Conservation (phyloP, 75 land plant genomes). For the Cupressus sempervirens region DNA sequence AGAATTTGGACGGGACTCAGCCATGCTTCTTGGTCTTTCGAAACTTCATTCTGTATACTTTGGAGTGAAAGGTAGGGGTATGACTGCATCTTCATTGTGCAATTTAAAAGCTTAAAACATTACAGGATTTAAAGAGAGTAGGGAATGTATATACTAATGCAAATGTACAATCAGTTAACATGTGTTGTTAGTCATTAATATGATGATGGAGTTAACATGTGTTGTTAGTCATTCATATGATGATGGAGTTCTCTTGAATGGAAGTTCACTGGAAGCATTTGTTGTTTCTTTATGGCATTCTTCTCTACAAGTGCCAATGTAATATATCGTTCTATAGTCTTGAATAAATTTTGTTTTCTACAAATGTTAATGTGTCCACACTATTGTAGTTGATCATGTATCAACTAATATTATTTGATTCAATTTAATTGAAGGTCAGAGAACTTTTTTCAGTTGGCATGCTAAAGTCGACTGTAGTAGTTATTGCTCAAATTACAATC, state of each 20-base stretch:
- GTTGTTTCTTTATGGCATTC: not conserved
- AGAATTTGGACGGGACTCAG: no score
- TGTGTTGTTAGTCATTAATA: not conserved
- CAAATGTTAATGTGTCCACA: not conserved
- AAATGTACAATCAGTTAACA: not conserved
- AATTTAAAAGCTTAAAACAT: no score
- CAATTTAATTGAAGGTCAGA: not conserved
- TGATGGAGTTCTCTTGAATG: not conserved
- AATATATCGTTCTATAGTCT: not conserved
- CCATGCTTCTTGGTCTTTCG: not conserved
- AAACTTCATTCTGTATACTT: not conserved
- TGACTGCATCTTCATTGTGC: not conserved
- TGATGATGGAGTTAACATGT: not conserved
- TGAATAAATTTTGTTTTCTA: not conserved
- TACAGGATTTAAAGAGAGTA: not conserved
- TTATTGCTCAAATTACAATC: not conserved
- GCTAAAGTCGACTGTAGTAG: not conserved
- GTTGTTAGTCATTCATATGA: not conserved
- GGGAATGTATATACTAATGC: not conserved
- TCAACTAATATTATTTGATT: not conserved
- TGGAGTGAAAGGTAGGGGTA: not conserved
- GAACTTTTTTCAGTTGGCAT: not conserved
- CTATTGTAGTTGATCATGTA: not conserved
- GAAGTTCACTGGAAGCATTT: not conserved
- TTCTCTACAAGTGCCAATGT: not conserved